Percentiles rank a stretch among this genome's conserved stretches.
Conservation (phyloP, 345 rosid genomes). For the Hibiscus tridactylites region DNA sequence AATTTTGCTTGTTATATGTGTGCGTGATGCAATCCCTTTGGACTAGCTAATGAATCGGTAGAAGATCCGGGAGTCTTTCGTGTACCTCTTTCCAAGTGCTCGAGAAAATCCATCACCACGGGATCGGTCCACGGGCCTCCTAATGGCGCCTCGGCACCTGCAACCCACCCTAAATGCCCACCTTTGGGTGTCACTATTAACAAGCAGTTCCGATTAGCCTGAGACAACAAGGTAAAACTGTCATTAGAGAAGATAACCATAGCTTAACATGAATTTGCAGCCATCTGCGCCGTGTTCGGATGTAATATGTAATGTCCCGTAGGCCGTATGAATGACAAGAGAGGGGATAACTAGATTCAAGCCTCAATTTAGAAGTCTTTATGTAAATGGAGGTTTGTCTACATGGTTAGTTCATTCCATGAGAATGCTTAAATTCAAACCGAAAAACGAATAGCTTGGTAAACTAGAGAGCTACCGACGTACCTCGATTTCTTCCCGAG, state of each 20-base stretch:
- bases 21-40: neutral
- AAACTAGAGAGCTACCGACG: neutral
- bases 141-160: conserved; percentile 57
- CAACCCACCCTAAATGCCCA: conserved; percentile 86
- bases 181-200: conserved; percentile 64
- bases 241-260: neutral
- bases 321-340: neutral
- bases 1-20: neutral
- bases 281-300: neutral
- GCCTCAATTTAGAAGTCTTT: neutral
- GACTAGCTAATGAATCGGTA: neutral
- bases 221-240: conserved; percentile 1
- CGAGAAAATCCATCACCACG: conserved; percentile 71
- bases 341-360: neutral
- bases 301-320: neutral
- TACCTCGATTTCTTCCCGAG: conserved; percentile 75
- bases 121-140: conserved; percentile 91
- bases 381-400: neutral
- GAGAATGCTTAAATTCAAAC: neutral
- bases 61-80: neutral
- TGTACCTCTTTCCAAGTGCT: conserved; percentile 39
- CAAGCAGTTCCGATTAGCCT: conserved; percentile 75
- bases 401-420: neutral
- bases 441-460: neutral
- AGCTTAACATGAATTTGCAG: neutral